A percentile compares a stretch with the other conserved stretches of the same genome.
These are phyloP conservation scores for Quercus parvula DNA, from an alignment of 306 rosid species.

Conservation along the genomic window DNA sequence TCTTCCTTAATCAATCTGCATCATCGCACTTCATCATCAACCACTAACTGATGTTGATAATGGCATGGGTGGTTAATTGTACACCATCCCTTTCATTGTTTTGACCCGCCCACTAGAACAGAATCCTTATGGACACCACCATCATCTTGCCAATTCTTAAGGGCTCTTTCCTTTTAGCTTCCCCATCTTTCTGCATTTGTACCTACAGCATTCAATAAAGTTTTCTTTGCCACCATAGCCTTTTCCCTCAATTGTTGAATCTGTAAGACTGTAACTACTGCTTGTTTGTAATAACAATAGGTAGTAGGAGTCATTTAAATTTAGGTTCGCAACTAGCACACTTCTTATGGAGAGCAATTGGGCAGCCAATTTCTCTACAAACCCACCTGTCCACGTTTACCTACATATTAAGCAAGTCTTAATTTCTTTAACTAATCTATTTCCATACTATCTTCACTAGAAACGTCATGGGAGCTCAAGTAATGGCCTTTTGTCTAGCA, in stretches of 20 bases:
- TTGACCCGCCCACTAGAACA: conserved; percentile 16
- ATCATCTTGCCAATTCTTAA: background rate
- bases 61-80: background rate
- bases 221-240: conserved; percentile 37
- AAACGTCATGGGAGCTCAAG: too few species aligned
- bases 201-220: conserved; percentile 41
- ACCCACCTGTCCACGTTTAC: conserved; percentile 28
- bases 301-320: conserved; percentile 60
- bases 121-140: conserved; percentile 1
- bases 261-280: background rate
- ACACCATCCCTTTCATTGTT: background rate
- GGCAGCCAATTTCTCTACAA: conserved; percentile 57
- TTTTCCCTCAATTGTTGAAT: conserved; percentile 32
- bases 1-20: too few species aligned
- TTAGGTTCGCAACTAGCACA: conserved; percentile 54
- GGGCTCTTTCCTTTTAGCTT: conserved; percentile 8
- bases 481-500: too few species aligned
- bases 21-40: conserved; percentile 11
- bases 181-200: background rate
- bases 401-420: conserved; percentile 48
- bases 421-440: conserved; percentile 20
- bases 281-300: conserved; percentile 53
- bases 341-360: conserved; percentile 44
- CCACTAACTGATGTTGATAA: conserved; percentile 12
- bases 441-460: background rate